Evolutionary conservation across 1,284 basidiomycete genomes (phyloP).

Genomic region (Ceratobasidium theobromae): DNA sequence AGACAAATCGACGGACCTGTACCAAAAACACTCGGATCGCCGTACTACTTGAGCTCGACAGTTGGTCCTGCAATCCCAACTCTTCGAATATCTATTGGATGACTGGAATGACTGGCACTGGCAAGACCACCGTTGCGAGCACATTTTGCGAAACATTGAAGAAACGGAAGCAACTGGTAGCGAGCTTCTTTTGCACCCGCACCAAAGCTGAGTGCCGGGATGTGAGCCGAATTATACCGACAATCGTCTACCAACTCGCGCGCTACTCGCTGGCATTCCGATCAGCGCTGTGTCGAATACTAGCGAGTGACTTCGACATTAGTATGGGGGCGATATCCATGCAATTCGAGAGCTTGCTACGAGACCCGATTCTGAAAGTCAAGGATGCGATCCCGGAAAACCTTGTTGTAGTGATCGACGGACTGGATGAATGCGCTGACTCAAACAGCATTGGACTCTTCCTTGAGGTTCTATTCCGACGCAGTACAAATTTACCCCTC

Average conservation of each 20-base stretch:
- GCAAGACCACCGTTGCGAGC: constrained; percentile 40
- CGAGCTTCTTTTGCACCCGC: too few species aligned
- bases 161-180: too few species aligned
- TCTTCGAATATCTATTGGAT: constrained; percentile 38
- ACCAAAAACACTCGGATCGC: constrained; percentile 34
- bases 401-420: constrained; percentile 24
- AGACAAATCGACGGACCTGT: not conserved
- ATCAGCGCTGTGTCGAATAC: not conserved
- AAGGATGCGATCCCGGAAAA: too few species aligned
- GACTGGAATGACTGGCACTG: constrained; percentile 33
- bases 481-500: not conserved
- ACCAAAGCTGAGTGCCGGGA: too few species aligned
- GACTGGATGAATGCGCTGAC: constrained; percentile 27
- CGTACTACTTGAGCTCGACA: constrained; percentile 34
- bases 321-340: not conserved
- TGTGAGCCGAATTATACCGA: too few species aligned
- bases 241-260: constrained; percentile 24
- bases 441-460: not conserved
- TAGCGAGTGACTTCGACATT: not conserved
- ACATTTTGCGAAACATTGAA: too few species aligned
- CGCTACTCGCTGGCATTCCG: not conserved
- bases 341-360: not conserved
- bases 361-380: not conserved
- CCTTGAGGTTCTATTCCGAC: not conserved
- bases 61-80: constrained; percentile 28